Evolutionary conservation across 2,329 filamentous ascomycete species (phyloP).

Genomic region (Penicillium griseofulvum): DNA sequence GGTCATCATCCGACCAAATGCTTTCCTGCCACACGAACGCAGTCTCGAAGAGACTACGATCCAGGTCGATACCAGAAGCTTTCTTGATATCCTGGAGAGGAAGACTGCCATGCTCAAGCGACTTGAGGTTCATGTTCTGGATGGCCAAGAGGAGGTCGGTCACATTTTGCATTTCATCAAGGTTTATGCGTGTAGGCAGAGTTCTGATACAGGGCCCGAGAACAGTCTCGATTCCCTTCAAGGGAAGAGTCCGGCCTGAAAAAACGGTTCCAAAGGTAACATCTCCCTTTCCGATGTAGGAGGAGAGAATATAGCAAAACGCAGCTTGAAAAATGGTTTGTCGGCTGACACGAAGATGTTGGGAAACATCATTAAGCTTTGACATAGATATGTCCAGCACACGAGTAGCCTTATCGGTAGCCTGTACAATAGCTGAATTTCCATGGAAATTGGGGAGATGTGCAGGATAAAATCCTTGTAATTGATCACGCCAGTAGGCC

Average conservation of each 20-base stretch:
- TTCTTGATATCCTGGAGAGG: constrained; percentile 69
- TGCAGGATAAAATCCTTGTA: constrained; percentile 57
- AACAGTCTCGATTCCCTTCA: constrained; percentile 67
- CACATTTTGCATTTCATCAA: constrained; percentile 52
- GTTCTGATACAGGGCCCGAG: constrained; percentile 78
- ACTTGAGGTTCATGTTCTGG: constrained; percentile 63
- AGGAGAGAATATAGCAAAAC: constrained; percentile 62
- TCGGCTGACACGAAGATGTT: constrained; percentile 52
- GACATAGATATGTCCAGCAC: constrained; percentile 37
- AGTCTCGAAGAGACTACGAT: constrained; percentile 65
- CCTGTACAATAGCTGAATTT: constrained; percentile 23
- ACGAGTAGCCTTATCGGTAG: constrained; percentile 28
- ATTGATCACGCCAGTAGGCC: constrained; percentile 68
- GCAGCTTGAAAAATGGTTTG: constrained; percentile 76
- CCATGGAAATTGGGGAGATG: constrained; percentile 60
- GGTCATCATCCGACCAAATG: constrained; percentile 40
- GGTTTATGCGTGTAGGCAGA: constrained; percentile 67
- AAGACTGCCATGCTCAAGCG: constrained; percentile 62
- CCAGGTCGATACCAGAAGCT: constrained; percentile 53
- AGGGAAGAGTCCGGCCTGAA: constrained; percentile 73
- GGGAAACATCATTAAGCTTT: constrained; percentile 39
- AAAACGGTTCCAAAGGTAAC: constrained; percentile 75
- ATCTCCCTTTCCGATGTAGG: constrained; percentile 64
- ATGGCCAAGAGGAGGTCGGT: constrained; percentile 62
- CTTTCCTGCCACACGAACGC: constrained; percentile 85